phyloP scores from a whole-genome alignment of 2,329 filamentous ascomycete genomes.

The Fusarium abutilonis region DNA sequence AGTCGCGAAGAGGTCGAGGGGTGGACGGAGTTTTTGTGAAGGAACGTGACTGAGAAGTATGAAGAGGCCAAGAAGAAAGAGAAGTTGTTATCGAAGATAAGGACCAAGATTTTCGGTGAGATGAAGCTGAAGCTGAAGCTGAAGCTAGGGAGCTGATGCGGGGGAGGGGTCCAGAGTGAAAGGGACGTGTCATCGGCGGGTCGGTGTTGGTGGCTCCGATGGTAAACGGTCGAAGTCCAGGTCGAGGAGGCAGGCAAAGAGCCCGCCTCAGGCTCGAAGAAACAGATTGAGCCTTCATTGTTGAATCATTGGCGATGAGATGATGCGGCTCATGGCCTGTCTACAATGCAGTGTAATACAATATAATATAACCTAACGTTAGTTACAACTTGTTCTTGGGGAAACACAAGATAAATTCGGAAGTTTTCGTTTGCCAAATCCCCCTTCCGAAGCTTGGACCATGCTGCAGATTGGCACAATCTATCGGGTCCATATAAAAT shows the following conservation, averaged over 20 bases:
- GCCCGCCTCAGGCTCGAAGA: slow-evolving; percentile 18
- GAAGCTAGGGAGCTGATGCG: slow-evolving; percentile 35
- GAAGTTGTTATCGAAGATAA: slow-evolving; percentile 5
- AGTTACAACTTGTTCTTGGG: slow-evolving; percentile 2
- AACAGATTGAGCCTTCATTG: slow-evolving; percentile 14
- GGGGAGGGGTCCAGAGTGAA: slow-evolving; percentile 44
- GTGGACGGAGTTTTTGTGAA: not conserved
- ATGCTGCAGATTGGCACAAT: slow-evolving; percentile 1
- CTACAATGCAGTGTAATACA: not conserved
- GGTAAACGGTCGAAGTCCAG: not conserved
- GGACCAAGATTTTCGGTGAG: slow-evolving; percentile 25
- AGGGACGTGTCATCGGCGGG: slow-evolving; percentile 39
- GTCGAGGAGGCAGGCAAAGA: slow-evolving; percentile 1
- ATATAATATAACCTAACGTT: too few relatives aligned
- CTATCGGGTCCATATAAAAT: too few relatives aligned
- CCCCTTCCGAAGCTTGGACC: slow-evolving; percentile 11
- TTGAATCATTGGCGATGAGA: slow-evolving; percentile 4
- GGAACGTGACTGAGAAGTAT: slow-evolving; percentile 6
- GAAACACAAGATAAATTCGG: slow-evolving; percentile 3
- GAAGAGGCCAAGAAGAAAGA: not conserved
- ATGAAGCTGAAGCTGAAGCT: slow-evolving; percentile 32
- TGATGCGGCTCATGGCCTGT: slow-evolving; percentile 4
- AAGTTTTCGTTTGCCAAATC: slow-evolving; percentile 4
- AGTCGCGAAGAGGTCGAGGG: slow-evolving; percentile 3
- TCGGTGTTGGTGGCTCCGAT: slow-evolving; percentile 29